Evolutionary conservation across 75 land plant species (phyloP), one percentile per base, ranked within the genome.

Genomic region (Picea sitchensis): DNA sequence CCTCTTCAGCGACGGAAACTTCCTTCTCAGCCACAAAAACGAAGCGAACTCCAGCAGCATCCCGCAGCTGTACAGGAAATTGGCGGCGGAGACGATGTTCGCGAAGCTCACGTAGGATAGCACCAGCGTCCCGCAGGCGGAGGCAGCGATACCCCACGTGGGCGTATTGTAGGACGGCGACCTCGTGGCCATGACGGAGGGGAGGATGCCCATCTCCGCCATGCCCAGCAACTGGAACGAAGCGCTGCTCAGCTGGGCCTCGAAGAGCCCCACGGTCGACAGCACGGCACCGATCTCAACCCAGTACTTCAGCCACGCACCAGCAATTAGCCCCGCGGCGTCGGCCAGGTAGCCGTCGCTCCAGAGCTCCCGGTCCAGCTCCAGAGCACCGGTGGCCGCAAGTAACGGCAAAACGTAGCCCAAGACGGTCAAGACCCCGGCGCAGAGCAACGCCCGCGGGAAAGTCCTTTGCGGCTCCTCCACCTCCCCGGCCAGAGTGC

Each of bases 221-320:
- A 93, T 94, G 38, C 97, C 97, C n/a, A 87, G 74, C 15, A 94
- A 80, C 82, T 94, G 97, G 78, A 85, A 94, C 3, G 92, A 82
- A 58, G 86, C 79, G 78, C 92, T 88, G 80, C 95, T 94, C 80
- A 94, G 81, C 76, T 94, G 91, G 14, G 97, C 97, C 47, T 94
- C 95, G 75, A 84, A 94, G n/a, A 92, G 76, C 0, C 97, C 97
- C 44, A 92, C 65, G 5, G 82, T 78, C 2, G 97, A 90, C 32
- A 92, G 57, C 18, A 86, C 90, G 4, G 97, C 90, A 5, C 96
- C 95, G 17, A 82, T 62, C 75, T 92, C 90, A 38, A 94, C 82
- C 95, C 93, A 94, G 84, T 80, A 79, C 73, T 91, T 91, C 21
- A 94, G 82, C 88, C 93, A 91, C 2, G 73, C 54, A 3, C 97